A percentile compares a stretch with the other conserved stretches of the same genome.
These are phyloP conservation scores for Trichoderma sp. DNA, from an alignment of 2,329 filamentous ascomycete species.

Conservation along the genomic window DNA sequence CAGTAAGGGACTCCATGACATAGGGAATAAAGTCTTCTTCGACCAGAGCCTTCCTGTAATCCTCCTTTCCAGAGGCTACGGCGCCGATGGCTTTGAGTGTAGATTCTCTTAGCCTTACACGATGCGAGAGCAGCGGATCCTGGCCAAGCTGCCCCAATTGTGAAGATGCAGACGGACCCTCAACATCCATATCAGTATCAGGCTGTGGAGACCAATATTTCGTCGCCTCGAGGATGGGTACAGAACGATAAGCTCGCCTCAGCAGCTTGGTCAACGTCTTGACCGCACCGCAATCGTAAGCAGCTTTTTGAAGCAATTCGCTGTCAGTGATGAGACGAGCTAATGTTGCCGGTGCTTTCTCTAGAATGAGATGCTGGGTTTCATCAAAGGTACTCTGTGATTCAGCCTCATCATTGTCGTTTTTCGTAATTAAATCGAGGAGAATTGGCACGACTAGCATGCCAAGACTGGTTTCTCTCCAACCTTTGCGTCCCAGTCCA, in stretches of 20 bases:
- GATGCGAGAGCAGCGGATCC: conserved; percentile 64
- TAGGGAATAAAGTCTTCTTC: conserved; percentile 79
- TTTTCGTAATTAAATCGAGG: conserved; percentile 60
- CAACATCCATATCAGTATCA: conserved; percentile 42
- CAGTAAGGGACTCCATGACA: conserved; percentile 77
- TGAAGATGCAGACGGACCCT: conserved; percentile 44
- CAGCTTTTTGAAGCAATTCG: conserved; percentile 77
- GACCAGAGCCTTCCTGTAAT: conserved; percentile 80
- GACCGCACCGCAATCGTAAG: conserved; percentile 66
- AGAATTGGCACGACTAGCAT: conserved; percentile 72
- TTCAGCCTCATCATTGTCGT: conserved; percentile 52
- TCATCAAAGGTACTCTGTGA: conserved; percentile 45
- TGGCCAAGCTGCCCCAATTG: conserved; percentile 65
- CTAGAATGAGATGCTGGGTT: conserved; percentile 54
- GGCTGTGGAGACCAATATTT: conserved; percentile 48
- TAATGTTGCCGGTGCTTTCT: conserved; percentile 74
- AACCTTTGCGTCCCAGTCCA: conserved; percentile 63
- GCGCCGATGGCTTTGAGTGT: conserved; percentile 80
- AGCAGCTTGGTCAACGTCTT: conserved; percentile 53
- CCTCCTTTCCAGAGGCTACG: conserved; percentile 78
- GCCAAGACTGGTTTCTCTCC: conserved; percentile 65
- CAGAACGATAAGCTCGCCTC: conserved; percentile 55
- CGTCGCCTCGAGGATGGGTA: conserved; percentile 39
- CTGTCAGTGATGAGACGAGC: conserved; percentile 80
- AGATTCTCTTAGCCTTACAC: conserved; percentile 75